A percentile compares a stretch with the other conserved stretches of the same genome.
Conservation (phyloP, 257 asterid species). For the Solanum appendiculatum region DNA sequence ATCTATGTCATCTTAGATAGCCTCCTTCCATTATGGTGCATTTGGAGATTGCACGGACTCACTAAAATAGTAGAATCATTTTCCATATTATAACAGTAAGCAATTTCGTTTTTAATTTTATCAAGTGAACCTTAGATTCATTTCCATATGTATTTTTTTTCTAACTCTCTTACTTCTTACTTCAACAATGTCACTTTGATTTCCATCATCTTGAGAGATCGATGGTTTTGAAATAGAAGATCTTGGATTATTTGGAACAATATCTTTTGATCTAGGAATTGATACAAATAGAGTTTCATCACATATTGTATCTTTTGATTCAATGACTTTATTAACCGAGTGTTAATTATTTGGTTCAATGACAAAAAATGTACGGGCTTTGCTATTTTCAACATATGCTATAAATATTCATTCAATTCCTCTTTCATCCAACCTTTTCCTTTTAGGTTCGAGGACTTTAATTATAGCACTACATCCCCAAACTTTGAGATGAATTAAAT, state of each 20-base stretch:
- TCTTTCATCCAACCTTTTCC: neutral
- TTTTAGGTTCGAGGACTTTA: neutral
- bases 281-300: neutral
- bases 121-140: neutral
- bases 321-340: neutral
- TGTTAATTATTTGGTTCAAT: neutral
- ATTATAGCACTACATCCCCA: neutral
- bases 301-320: too few species aligned
- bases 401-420: neutral
- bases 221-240: neutral
- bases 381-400: neutral
- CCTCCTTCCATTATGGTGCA: neutral
- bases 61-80: neutral
- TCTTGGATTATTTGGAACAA: neutral
- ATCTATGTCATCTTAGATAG: neutral
- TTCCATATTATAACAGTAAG: neutral
- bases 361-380: neutral
- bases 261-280: neutral
- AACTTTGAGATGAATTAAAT: neutral
- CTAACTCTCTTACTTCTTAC: neutral
- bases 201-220: neutral
- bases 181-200: neutral
- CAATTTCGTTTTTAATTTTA: too few species aligned
- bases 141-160: too few species aligned
- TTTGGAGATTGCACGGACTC: neutral